A percentile compares a stretch with the other conserved stretches of the same genome.
Evolutionary conservation across 768 basidiomycete species (phyloP).

Genomic region (Daedaleopsis nitida): DNA sequence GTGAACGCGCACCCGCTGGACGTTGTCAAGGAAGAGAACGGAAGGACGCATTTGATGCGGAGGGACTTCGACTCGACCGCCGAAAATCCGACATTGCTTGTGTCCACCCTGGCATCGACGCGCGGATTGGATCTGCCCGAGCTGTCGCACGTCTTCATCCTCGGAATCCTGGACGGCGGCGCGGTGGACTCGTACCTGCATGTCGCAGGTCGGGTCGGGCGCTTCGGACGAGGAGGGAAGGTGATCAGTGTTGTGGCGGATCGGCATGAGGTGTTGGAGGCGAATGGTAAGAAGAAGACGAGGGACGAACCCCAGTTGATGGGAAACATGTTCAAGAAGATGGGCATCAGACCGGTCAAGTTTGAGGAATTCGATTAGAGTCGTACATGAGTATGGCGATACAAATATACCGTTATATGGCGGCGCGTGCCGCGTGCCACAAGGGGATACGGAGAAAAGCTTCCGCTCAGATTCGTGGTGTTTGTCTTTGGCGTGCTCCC

Average conservation of each 20-base stretch:
- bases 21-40: constrained; percentile 45
- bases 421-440: background rate
- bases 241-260: constrained; percentile 63
- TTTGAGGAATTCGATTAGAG: constrained; percentile 54
- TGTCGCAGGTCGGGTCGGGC: constrained; percentile 73
- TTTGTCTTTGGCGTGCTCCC: no score
- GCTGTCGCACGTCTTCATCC: constrained; percentile 74
- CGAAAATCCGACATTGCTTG: constrained; percentile 63
- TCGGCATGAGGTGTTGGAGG: constrained; percentile 31
- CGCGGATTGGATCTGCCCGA: constrained; percentile 75
- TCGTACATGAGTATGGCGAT: background rate
- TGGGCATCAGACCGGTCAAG: constrained; percentile 47
- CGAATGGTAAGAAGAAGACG: constrained; percentile 28
- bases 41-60: constrained; percentile 44
- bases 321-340: constrained; percentile 43
- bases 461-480: no score
- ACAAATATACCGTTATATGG: background rate
- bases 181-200: constrained; percentile 67
- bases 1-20: constrained; percentile 68
- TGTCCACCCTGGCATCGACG: constrained; percentile 67
- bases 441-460: background rate
- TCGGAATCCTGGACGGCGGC: constrained; percentile 58
- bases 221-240: constrained; percentile 66
- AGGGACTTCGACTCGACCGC: constrained; percentile 34
- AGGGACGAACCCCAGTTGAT: constrained; percentile 43